Evolutionary conservation across 2,329 filamentous ascomycete species (phyloP).

Genomic region (Aspergillus transmontanensis): DNA sequence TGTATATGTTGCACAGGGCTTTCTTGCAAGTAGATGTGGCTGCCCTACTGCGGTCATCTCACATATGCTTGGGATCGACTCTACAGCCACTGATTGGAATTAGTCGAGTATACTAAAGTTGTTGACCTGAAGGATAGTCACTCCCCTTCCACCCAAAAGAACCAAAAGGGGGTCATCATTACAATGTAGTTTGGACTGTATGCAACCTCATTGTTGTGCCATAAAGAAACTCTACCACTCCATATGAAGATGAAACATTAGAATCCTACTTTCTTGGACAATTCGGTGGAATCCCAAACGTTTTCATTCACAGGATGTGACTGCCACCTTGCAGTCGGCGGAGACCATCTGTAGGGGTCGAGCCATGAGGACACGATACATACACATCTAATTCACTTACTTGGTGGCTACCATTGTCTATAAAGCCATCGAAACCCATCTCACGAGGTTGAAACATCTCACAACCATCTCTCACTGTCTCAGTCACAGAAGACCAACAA

Average conservation of each 20-base stretch:
- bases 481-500: not conserved
- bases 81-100: not conserved
- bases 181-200: not conserved
- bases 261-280: not conserved
- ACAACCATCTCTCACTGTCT: not conserved
- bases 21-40: not conserved
- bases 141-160: fast-evolving
- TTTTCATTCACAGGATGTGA: not conserved
- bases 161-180: not conserved
- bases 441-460: not conserved
- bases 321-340: not conserved
- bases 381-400: not conserved
- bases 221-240: no score
- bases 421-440: not conserved
- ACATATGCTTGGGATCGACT: not conserved
- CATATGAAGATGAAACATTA: not conserved
- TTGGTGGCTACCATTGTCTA: not conserved
- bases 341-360: not conserved
- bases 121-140: not conserved
- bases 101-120: not conserved
- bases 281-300: no score
- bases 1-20: not conserved
- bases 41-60: not conserved
- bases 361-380: not conserved
- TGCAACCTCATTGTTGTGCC: not conserved